These are phyloP conservation scores for Metschnikowia dekortorum DNA, from an alignment of 805 yeast genomes.

Conservation along the genomic window DNA sequence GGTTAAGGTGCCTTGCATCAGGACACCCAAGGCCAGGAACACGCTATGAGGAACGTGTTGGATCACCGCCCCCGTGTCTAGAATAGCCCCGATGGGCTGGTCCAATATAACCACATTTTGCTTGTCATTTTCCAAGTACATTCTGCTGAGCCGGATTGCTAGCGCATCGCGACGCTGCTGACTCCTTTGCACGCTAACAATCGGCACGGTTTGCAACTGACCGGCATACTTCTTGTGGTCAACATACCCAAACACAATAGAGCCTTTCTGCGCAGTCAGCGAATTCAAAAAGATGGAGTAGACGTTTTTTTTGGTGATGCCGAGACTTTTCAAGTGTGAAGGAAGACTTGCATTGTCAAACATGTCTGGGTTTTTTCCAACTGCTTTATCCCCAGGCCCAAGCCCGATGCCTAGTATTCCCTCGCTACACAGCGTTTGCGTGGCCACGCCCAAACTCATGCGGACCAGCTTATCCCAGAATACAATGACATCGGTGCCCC, in stretches of 20 bases:
- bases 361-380: not conserved
- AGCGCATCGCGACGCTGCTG: not conserved
- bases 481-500: not conserved
- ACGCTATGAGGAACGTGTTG: not conserved
- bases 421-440: not conserved
- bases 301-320: not conserved
- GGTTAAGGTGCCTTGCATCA: not conserved
- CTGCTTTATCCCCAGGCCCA: not conserved
- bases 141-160: not conserved
- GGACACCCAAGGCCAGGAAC: not conserved
- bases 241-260: not conserved
- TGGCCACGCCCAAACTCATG: not conserved
- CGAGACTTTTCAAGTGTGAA: not conserved
- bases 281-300: no score
- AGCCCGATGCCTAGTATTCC: not conserved
- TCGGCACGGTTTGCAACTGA: no score
- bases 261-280: no score
- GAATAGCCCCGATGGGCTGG: not conserved
- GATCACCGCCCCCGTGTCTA: not conserved
- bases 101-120: not conserved
- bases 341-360: not conserved
- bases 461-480: not conserved
- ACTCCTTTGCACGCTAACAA: not conserved
- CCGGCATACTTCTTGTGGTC: not conserved
- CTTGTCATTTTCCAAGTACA: not conserved